These are phyloP conservation scores for Xylaria sp. DNA, from an alignment of 2,329 filamentous ascomycete species.

Conservation along the genomic window DNA sequence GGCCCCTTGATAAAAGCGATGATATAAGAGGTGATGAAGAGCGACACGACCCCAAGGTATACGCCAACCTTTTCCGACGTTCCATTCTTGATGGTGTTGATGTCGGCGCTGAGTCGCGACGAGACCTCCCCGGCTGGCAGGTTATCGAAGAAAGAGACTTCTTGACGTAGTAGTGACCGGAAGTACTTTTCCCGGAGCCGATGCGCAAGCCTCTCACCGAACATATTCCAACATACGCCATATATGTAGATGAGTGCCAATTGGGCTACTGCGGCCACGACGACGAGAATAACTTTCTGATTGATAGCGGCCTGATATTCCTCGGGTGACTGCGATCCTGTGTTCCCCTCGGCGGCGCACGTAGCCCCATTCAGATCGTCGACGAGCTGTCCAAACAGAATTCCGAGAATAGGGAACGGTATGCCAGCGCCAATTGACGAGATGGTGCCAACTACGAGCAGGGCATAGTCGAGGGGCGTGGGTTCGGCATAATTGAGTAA, in stretches of 20 bases:
- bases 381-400: slow-evolving; percentile 72
- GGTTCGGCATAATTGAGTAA: slow-evolving; percentile 60
- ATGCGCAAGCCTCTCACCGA: slow-evolving; percentile 66
- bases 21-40: slow-evolving; percentile 70
- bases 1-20: slow-evolving; percentile 70
- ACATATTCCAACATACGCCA: slow-evolving; percentile 67
- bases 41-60: slow-evolving; percentile 65
- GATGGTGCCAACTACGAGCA: slow-evolving; percentile 55
- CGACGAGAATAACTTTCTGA: slow-evolving; percentile 65
- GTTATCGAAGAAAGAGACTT: slow-evolving; percentile 67
- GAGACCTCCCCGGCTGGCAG: slow-evolving; percentile 67
- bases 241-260: slow-evolving; percentile 68
- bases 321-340: slow-evolving; percentile 39
- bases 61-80: slow-evolving; percentile 73
- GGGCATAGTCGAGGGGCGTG: slow-evolving; percentile 55
- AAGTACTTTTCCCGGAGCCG: slow-evolving; percentile 67
- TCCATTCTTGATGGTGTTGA: slow-evolving; percentile 68
- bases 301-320: slow-evolving; percentile 56
- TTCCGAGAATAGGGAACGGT: slow-evolving; percentile 71
- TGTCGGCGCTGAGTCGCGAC: slow-evolving; percentile 67
- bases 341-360: slow-evolving; percentile 52
- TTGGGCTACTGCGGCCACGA: slow-evolving; percentile 68
- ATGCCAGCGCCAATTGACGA: slow-evolving; percentile 68
- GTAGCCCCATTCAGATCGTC: slow-evolving; percentile 69
- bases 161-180: slow-evolving; percentile 64